A percentile compares a stretch with the other conserved stretches of the same genome.
These are phyloP conservation scores for Fusarium albidum DNA, from an alignment of 2,329 filamentous ascomycete genomes.

Conservation along the genomic window DNA sequence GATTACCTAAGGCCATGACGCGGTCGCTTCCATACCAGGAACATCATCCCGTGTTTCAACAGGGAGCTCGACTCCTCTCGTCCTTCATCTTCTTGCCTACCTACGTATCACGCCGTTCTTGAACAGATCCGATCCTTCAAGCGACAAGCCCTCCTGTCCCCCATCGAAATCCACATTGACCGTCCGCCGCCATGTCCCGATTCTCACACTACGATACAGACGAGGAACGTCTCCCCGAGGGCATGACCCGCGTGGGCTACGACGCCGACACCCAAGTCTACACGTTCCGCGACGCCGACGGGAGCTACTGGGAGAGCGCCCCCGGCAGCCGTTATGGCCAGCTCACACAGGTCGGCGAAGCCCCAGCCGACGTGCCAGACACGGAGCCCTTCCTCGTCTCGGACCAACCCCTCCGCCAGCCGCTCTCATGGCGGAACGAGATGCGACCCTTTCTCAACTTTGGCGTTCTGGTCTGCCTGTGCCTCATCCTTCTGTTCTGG, in stretches of 20 bases:
- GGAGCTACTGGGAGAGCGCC: constrained; percentile 58
- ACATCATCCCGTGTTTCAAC: constrained; percentile 22
- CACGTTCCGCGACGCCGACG: constrained; percentile 59
- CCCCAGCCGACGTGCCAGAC: constrained; percentile 39
- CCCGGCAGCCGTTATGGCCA: constrained; percentile 59
- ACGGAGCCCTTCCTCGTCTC: constrained; percentile 44
- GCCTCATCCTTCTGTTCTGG: constrained; percentile 60
- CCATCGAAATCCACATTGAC: not conserved
- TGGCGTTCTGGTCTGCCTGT: constrained; percentile 60
- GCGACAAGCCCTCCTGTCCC: not conserved
- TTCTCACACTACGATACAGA: constrained; percentile 56
- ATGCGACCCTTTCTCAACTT: constrained; percentile 67
- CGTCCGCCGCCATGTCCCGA: constrained; percentile 47
- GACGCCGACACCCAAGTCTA: constrained; percentile 63
- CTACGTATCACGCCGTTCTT: not conserved
- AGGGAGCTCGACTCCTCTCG: not conserved
- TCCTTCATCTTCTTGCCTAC: not conserved
- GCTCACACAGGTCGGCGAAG: constrained; percentile 51
- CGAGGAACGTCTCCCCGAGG: constrained; percentile 61
- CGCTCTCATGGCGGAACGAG: constrained; percentile 59
- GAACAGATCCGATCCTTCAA: not conserved
- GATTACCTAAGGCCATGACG: constrained; percentile 35
- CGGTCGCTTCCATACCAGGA: constrained; percentile 24
- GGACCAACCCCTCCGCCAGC: constrained; percentile 28
- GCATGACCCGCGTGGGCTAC: constrained; percentile 64